phyloP scores from a whole-genome alignment of 352 stramenopile species.

The Sclerospora graminicola region DNA sequence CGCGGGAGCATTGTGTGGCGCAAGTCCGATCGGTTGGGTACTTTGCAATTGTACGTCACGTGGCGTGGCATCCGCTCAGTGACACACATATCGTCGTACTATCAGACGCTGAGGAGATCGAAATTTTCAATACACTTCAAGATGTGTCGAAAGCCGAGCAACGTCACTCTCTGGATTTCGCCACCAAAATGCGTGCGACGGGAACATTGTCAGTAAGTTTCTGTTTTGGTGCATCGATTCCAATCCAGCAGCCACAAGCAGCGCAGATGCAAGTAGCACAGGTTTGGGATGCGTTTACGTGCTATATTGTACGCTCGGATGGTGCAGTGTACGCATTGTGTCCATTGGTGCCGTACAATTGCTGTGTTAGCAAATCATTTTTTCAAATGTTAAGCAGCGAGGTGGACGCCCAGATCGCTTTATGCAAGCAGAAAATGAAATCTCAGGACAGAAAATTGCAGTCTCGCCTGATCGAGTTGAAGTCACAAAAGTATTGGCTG shows the following conservation, averaged over 20 bases:
- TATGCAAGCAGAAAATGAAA: conserved; percentile 39
- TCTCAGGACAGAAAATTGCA: conserved; percentile 12
- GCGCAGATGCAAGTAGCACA: conserved; percentile 11
- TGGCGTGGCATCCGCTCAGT: conserved; percentile 62
- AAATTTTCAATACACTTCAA: conserved; percentile 51
- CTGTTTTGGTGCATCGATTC: conserved; percentile 42
- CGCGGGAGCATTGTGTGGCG: conserved; percentile 39
- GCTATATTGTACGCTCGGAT: conserved; percentile 62
- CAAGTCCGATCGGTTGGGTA: conserved; percentile 44
- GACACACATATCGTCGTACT: conserved; percentile 63
- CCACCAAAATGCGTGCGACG: conserved; percentile 17
- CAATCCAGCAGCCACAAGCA: conserved; percentile 12
- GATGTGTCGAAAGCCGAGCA: conserved; percentile 68
- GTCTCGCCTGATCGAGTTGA: conserved; percentile 42
- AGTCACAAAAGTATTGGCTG: conserved; percentile 81
- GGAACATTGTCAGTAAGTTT: conserved; percentile 37
- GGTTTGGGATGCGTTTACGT: conserved; percentile 67
- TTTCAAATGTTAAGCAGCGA: conserved; percentile 44
- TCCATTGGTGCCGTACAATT: conserved; percentile 59
- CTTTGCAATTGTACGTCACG: conserved; percentile 44
- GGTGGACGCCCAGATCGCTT: conserved; percentile 44
- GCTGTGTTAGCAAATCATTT: conserved; percentile 28
- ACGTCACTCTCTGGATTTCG: conserved; percentile 46
- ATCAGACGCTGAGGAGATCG: conserved; percentile 65
- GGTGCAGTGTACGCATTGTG: conserved; percentile 60